Evolutionary conservation across 2,329 filamentous ascomycete genomes (phyloP).

Genomic region (Pseudonectria foliicola): DNA sequence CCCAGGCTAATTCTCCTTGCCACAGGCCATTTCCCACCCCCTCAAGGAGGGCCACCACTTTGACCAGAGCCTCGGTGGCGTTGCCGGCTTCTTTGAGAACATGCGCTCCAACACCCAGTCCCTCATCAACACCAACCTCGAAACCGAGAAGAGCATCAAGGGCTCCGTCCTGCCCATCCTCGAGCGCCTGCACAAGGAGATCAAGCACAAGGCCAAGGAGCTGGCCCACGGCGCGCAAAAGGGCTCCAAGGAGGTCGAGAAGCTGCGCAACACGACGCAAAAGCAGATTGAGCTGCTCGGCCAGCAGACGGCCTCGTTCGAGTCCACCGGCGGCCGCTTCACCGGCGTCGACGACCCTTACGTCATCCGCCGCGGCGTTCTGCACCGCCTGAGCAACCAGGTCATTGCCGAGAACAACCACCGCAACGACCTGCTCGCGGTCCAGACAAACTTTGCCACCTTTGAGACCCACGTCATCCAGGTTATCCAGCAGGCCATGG

Average conservation of each 20-base stretch:
- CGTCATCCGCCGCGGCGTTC: slow-evolving; percentile 71
- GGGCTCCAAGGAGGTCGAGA: slow-evolving; percentile 84
- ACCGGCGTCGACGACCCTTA: slow-evolving; percentile 78
- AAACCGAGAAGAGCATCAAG: slow-evolving; percentile 88
- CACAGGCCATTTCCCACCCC: slow-evolving; percentile 72
- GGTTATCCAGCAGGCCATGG: slow-evolving; percentile 74
- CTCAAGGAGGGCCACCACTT: slow-evolving; percentile 90
- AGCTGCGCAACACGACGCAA: slow-evolving; percentile 76
- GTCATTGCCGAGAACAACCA: slow-evolving; percentile 94
- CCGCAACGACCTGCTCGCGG: slow-evolving; percentile 78
- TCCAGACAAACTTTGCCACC: slow-evolving; percentile 82
- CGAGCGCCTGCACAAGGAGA: slow-evolving; percentile 86
- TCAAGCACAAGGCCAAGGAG: slow-evolving; percentile 95
- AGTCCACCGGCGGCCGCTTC: slow-evolving; percentile 66
- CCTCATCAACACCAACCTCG: slow-evolving; percentile 78
- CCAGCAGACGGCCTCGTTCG: slow-evolving; percentile 73
- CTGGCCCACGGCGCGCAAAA: slow-evolving; percentile 74
- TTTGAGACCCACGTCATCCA: slow-evolving; percentile 84
- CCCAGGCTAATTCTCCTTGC: slow-evolving; percentile 3
- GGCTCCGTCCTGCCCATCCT: slow-evolving; percentile 80
- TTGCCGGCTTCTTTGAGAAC: slow-evolving; percentile 90
- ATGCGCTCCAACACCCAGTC: slow-evolving; percentile 88
- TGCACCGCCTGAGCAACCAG: slow-evolving; percentile 83
- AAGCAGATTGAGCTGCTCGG: slow-evolving; percentile 94
- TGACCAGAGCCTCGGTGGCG: slow-evolving; percentile 77